Evolutionary conservation across 768 basidiomycete genomes (phyloP).

Genomic region (Tephrocybe sp.): DNA sequence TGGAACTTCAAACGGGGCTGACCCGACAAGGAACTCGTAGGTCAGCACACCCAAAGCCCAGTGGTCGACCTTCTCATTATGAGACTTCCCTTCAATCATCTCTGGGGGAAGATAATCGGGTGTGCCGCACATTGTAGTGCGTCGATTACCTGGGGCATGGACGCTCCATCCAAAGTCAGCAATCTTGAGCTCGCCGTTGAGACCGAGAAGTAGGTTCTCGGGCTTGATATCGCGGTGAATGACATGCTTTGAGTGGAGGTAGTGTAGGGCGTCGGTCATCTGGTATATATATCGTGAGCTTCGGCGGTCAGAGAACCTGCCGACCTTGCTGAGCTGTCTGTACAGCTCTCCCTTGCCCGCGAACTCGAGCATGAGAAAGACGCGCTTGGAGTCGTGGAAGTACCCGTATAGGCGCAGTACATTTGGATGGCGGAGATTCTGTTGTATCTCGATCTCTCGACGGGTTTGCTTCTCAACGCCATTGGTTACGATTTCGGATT

Average conservation of each 20-base stretch:
- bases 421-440: constrained; percentile 93
- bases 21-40: constrained; percentile 89
- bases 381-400: constrained; percentile 96
- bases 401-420: constrained; percentile 93
- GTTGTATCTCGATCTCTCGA: constrained; percentile 97
- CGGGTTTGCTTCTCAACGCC: constrained; percentile 96
- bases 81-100: constrained; percentile 93
- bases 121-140: constrained; percentile 92
- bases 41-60: constrained; percentile 96
- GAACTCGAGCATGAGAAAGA: constrained; percentile 98
- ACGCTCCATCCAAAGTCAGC: constrained; percentile 99
- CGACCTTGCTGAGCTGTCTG: constrained; percentile 86
- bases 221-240: constrained; percentile 99
- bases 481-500: constrained; percentile 87
- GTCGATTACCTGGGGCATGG: constrained; percentile 86
- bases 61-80: constrained; percentile 86
- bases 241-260: constrained; percentile 95
- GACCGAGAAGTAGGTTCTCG: constrained; percentile 90
- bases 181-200: constrained; percentile 97
- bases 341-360: constrained; percentile 97
- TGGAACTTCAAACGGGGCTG: constrained; percentile 78
- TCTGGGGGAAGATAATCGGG: constrained; percentile 97
- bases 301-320: constrained; percentile 84
- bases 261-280: constrained; percentile 93
- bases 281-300: constrained; percentile 92